A percentile compares a stretch with the other conserved stretches of the same genome.
Conservation (phyloP, 495 filamentous ascomycete species). For the Hyphodiscus hymeniophilus region DNA sequence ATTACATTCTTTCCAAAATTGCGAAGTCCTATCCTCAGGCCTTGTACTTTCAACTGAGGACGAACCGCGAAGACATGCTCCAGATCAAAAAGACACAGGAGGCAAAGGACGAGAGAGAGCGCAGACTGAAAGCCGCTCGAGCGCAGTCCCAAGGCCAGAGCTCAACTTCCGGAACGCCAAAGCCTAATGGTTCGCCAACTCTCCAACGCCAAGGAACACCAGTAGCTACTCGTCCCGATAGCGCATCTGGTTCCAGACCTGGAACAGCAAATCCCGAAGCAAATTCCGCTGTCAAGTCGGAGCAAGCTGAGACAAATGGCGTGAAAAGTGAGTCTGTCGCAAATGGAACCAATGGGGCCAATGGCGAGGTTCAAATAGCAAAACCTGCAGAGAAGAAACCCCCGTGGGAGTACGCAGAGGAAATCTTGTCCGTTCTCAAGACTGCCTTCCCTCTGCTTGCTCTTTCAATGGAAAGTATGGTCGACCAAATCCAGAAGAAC, state of each 20-base stretch:
- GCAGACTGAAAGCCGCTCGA: constrained; percentile 32
- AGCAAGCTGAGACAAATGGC: constrained; percentile 27
- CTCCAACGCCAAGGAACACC: constrained; percentile 16
- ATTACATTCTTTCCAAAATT: constrained; percentile 79
- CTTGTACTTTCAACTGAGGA: constrained; percentile 88
- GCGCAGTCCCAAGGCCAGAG: constrained; percentile 23
- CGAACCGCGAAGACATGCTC: constrained; percentile 89
- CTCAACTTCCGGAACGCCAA: constrained; percentile 31
- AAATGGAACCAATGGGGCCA: constrained; percentile 20
- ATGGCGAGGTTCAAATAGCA: constrained; percentile 21
- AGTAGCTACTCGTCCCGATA: constrained; percentile 12
- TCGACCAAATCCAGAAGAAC: constrained; percentile 95
- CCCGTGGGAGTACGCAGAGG: constrained; percentile 92
- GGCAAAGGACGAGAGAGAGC: constrained; percentile 60
- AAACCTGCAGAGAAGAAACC: constrained; percentile 55
- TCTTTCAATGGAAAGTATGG: constrained; percentile 98
- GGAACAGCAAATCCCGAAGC: constrained; percentile 43
- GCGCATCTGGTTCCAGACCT: constrained; percentile 34
- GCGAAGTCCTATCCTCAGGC: constrained; percentile 92
- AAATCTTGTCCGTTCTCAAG: constrained; percentile 88
- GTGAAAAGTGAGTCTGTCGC: constrained; percentile 30
- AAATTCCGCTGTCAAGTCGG: constrained; percentile 31
- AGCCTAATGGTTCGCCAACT: constrained; percentile 38
- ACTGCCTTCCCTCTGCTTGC: constrained; percentile 93
- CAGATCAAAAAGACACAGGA: constrained; percentile 85